Evolutionary conservation across 2,329 filamentous ascomycete species (phyloP).

Genomic region (Diaporthe sp.): DNA sequence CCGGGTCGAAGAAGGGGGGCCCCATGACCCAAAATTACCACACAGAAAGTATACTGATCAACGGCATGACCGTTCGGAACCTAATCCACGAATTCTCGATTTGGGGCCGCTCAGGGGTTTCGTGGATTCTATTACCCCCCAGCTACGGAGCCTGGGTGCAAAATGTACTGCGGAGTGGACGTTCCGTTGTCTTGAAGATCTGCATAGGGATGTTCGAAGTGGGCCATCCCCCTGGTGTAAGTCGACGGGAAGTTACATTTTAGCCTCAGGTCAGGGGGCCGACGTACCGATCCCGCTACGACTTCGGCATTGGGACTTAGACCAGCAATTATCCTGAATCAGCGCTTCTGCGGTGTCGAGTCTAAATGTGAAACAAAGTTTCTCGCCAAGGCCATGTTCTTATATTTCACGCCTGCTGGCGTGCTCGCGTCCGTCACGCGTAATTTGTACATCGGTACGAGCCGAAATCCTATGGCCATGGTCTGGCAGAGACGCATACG

Average conservation of each 20-base stretch:
- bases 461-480: background rate
- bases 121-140: background rate
- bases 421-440: background rate
- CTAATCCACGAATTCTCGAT: background rate
- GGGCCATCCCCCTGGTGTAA: conserved; percentile 11
- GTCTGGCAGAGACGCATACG: background rate
- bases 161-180: conserved; percentile 7
- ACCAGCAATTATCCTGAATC: background rate
- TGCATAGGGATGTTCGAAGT: conserved; percentile 27
- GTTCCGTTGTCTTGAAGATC: conserved; percentile 29
- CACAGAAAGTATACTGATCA: conserved; percentile 13
- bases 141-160: background rate
- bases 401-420: conserved; percentile 2
- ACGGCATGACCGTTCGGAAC: background rate
- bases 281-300: conserved; percentile 33
- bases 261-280: conserved; percentile 28
- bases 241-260: conserved; percentile 51
- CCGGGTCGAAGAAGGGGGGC: background rate
- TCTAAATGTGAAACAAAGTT: conserved; percentile 26
- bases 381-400: background rate
- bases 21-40: conserved; percentile 23
- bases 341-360: background rate
- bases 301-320: conserved; percentile 14
- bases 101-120: background rate
- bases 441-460: background rate